Evolutionary conservation across 345 rosid species (phyloP).

Genomic region (Alliaria petiolata): DNA sequence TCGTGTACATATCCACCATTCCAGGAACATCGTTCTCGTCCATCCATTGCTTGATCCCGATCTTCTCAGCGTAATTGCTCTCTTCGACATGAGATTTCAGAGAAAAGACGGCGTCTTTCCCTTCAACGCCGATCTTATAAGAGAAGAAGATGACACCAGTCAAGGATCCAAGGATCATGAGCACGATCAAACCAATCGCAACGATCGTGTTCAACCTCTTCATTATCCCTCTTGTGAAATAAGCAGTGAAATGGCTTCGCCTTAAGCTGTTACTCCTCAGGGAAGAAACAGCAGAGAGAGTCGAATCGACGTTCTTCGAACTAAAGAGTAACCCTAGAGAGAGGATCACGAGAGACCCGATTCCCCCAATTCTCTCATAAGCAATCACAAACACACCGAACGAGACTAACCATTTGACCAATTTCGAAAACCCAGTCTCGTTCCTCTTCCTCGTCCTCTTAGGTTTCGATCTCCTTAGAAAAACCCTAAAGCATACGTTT

Average conservation of each 20-base stretch:
- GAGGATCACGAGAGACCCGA: conserved; percentile 67
- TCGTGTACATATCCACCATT: conserved; percentile 72
- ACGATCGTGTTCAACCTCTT: conserved; percentile 68
- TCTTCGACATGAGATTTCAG: conserved; percentile 77
- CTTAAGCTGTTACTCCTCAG: conserved; percentile 66
- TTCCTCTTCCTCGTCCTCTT: conserved; percentile 29
- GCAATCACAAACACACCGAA: conserved; percentile 80
- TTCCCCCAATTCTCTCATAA: conserved; percentile 61
- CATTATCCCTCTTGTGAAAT: conserved; percentile 74
- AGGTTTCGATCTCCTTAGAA: conserved; percentile 51
- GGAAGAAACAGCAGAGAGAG: conserved; percentile 67
- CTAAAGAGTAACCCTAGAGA: conserved; percentile 62
- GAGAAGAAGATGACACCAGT: conserved; percentile 77
- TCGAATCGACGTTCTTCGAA: conserved; percentile 55
- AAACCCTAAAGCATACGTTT: conserved; percentile 52
- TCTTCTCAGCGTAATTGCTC: conserved; percentile 83
- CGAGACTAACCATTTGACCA: conserved; percentile 70
- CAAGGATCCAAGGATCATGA: conserved; percentile 70
- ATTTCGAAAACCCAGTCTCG: conserved; percentile 63
- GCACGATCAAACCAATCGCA: conserved; percentile 82
- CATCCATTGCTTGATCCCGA: conserved; percentile 89
- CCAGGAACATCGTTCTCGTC: conserved; percentile 91
- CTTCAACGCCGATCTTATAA: conserved; percentile 90
- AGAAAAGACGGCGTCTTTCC: conserved; percentile 79
- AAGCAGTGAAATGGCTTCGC: conserved; percentile 50